A percentile compares a stretch with the other conserved stretches of the same genome.
Evolutionary conservation across 73 alveolate genomes (phyloP).

Genomic region (Paraurostyla sp.): DNA sequence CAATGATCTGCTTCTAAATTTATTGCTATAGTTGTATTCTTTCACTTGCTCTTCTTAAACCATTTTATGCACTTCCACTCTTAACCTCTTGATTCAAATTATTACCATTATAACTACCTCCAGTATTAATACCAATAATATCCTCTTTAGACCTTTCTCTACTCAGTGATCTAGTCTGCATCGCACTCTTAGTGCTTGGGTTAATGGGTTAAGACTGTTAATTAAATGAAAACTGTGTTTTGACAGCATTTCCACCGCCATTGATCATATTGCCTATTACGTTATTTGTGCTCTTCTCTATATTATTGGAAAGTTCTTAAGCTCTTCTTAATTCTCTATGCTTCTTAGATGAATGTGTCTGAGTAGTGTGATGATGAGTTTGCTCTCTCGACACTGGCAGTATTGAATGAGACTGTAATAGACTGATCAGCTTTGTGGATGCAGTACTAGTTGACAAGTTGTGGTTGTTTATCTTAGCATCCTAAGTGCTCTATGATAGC

Average conservation of each 20-base stretch:
- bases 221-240: not conserved
- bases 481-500: not conserved
- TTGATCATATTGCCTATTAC: not conserved
- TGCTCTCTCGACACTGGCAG: slow-evolving; percentile 36
- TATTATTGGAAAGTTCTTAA: slow-evolving; percentile 20
- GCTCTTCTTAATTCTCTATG: slow-evolving; percentile 30
- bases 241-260: no score
- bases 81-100: not conserved
- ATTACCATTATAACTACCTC: not conserved
- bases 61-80: slow-evolving; percentile 27
- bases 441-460: no score
- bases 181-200: slow-evolving; percentile 12
- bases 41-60: slow-evolving; percentile 21
- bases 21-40: not conserved
- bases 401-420: slow-evolving; percentile 15
- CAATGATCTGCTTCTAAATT: not conserved
- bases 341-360: slow-evolving; percentile 23
- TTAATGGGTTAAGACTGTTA: not conserved
- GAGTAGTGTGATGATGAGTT: no score
- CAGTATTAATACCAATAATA: not conserved
- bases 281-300: not conserved
- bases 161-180: slow-evolving; percentile 5
- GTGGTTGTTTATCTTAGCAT: not conserved
- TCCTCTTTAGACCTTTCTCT: slow-evolving; percentile 6
- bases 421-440: not conserved